Conservation (phyloP, 2,329 filamentous ascomycete genomes). For the Trichoderma sp. region DNA sequence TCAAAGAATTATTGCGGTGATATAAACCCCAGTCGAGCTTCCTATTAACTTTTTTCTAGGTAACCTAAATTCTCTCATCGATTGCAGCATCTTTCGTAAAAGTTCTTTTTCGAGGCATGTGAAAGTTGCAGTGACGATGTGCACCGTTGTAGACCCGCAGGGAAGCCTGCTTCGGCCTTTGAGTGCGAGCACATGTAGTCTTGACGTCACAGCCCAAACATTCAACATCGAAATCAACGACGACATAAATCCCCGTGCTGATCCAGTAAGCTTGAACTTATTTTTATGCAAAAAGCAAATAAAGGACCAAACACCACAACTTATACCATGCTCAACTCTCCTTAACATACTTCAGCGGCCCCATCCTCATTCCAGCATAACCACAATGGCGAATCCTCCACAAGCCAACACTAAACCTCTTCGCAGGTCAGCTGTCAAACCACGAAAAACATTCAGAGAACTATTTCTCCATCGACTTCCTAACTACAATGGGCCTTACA, state of each 20-base stretch:
- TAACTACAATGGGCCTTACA: conserved; percentile 63
- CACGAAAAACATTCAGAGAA: conserved; percentile 39
- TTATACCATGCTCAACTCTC: neutral
- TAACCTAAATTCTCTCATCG: neutral
- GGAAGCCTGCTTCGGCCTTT: conserved; percentile 7
- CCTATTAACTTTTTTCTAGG: neutral
- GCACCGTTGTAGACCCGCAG: neutral
- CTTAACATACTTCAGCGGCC: neutral
- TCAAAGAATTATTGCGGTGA: neutral
- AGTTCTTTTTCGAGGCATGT: neutral
- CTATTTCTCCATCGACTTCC: conserved; percentile 54
- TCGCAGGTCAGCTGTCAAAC: conserved; percentile 29
- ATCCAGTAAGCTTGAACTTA: neutral
- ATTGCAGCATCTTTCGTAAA: neutral
- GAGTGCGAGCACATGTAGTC: neutral
- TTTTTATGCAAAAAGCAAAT: neutral
- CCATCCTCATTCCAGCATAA: neutral
- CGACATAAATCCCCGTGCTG: neutral
- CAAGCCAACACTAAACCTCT: conserved; percentile 8
- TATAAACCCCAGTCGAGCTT: neutral
- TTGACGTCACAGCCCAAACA: conserved; percentile 11
- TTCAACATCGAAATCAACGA: neutral
- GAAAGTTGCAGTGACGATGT: conserved; percentile 1
- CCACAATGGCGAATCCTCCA: neutral
- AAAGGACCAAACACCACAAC: neutral